Evolutionary conservation across 192 early-diverging fungal species (phyloP).

Genomic region (Lobosporangium transversale): DNA sequence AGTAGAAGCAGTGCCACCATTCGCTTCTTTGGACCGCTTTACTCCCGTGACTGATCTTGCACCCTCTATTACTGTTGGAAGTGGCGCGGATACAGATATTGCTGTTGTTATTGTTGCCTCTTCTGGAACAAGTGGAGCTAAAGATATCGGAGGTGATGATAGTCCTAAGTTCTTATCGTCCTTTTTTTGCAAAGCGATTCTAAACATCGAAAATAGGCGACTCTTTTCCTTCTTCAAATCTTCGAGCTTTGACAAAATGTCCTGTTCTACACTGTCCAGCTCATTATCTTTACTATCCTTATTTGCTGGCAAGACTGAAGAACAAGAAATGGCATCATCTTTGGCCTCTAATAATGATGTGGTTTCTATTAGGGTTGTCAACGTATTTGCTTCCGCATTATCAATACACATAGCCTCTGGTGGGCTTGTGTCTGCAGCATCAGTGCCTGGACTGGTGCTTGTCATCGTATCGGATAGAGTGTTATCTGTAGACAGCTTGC

Average conservation of each 20-base stretch:
- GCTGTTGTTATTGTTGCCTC: not conserved
- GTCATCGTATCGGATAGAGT: not conserved
- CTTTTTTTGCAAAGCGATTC: slow-evolving; percentile 22
- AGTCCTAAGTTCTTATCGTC: slow-evolving; percentile 2
- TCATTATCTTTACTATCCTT: not conserved
- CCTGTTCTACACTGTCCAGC: slow-evolving; percentile 22
- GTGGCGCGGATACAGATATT: not conserved
- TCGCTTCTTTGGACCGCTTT: not conserved
- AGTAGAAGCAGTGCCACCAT: not conserved
- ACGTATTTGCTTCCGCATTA: too few species aligned
- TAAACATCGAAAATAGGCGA: slow-evolving; percentile 42
- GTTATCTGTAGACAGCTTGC: not conserved
- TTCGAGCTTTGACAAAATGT: slow-evolving; percentile 26
- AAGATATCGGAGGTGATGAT: slow-evolving; percentile 1
- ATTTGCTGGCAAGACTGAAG: too few species aligned
- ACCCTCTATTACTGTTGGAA: not conserved
- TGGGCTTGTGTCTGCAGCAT: too few species aligned
- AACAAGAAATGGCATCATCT: too few species aligned
- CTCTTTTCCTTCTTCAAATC: slow-evolving; percentile 40
- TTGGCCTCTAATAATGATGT: too few species aligned
- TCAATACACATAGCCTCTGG: not conserved
- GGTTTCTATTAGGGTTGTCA: not conserved
- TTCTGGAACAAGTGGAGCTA: too few species aligned
- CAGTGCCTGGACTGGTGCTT: not conserved
- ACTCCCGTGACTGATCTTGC: not conserved